Conservation (phyloP, 306 rosid genomes). For the Fagus sylvatica region DNA sequence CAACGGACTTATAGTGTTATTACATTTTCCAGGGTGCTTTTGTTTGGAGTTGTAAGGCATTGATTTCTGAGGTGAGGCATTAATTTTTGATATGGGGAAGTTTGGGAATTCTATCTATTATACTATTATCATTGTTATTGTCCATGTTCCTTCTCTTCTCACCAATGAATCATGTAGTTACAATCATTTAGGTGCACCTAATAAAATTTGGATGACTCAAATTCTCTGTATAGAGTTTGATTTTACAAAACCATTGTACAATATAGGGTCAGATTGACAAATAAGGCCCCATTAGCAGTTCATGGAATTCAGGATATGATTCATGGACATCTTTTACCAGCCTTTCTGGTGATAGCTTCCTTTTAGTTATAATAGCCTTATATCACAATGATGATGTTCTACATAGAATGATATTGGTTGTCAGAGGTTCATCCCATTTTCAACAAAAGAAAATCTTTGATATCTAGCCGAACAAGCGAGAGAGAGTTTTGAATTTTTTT, state of each 20-base stretch:
- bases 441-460: too few relatives aligned
- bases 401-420: background rate
- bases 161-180: background rate
- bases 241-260: background rate
- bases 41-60: conserved; percentile 92
- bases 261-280: background rate
- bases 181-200: too few relatives aligned
- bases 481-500: too few relatives aligned
- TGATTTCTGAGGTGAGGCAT: conserved; percentile 79
- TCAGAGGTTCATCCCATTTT: background rate
- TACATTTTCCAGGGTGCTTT: conserved; percentile 77
- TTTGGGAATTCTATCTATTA: background rate
- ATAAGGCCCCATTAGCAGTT: background rate
- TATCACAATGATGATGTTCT: background rate
- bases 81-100: conserved; percentile 4
- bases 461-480: too few relatives aligned
- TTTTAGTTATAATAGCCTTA: background rate
- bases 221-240: too few relatives aligned
- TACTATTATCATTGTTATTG: background rate
- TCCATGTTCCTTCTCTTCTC: background rate
- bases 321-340: background rate
- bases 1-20: conserved; percentile 19
- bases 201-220: too few relatives aligned
- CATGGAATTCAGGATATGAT: background rate
- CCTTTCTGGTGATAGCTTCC: background rate